A percentile compares a stretch with the other conserved stretches of the same genome.
Conservation (phyloP, 768 basidiomycete genomes). For the Boletellus ananas region DNA sequence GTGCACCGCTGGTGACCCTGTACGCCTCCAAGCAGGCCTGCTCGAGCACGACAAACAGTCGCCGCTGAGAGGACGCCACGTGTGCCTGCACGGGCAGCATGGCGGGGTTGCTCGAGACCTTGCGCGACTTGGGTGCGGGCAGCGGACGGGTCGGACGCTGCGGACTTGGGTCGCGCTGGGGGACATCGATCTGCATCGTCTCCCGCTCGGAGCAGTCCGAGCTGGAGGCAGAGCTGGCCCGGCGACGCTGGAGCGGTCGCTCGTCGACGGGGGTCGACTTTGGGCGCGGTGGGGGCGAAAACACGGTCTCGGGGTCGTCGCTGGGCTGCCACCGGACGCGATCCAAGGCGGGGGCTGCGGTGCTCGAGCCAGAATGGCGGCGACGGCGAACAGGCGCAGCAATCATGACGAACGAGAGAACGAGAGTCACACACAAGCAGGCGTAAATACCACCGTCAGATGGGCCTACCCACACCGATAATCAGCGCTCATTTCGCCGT, state of each 20-base stretch:
- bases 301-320: slow-evolving; percentile 18
- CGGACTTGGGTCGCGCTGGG: slow-evolving; percentile 14
- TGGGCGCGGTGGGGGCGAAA: slow-evolving; percentile 60
- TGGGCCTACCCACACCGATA: no score
- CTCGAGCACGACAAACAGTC: slow-evolving; percentile 87
- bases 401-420: slow-evolving; percentile 3
- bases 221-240: slow-evolving; percentile 38
- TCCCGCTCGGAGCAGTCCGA: slow-evolving; percentile 34
- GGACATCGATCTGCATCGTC: slow-evolving; percentile 31
- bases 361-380: slow-evolving; percentile 56
- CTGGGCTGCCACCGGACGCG: slow-evolving; percentile 12
- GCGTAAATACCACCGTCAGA: slow-evolving; percentile 19
- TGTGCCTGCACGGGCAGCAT: slow-evolving; percentile 83
- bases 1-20: slow-evolving; percentile 62
- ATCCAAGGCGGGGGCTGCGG: slow-evolving; percentile 33
- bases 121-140: slow-evolving; percentile 52
- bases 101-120: slow-evolving; percentile 61
- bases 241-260: slow-evolving; percentile 46
- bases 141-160: slow-evolving; percentile 65
- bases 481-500: neutral
- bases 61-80: slow-evolving; percentile 54
- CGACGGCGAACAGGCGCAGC: slow-evolving; percentile 41
- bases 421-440: slow-evolving; percentile 17
- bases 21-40: slow-evolving; percentile 97
- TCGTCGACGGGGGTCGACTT: slow-evolving; percentile 70